These are phyloP conservation scores for Chaetoceros tenuissimus DNA, from an alignment of 108 stramenopile genomes.

Conservation along the genomic window DNA sequence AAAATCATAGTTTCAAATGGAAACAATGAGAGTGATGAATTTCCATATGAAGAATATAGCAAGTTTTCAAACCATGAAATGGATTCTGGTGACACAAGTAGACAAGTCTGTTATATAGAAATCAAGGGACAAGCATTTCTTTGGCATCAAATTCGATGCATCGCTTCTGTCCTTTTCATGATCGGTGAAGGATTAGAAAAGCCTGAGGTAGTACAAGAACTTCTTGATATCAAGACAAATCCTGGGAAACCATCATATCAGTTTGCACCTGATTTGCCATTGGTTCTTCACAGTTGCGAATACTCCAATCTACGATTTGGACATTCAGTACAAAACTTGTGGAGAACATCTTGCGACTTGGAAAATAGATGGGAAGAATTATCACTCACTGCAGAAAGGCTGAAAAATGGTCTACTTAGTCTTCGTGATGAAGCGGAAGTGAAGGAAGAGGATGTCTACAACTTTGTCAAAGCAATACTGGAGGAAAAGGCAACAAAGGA, in stretches of 20 bases:
- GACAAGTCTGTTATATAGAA: slow-evolving; percentile 66
- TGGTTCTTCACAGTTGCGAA: slow-evolving; percentile 88
- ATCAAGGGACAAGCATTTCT: slow-evolving; percentile 93
- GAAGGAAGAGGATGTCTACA: slow-evolving; percentile 30
- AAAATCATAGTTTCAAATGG: slow-evolving; percentile 37
- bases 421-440: slow-evolving; percentile 32
- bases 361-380: slow-evolving; percentile 72
- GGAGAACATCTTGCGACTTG: slow-evolving; percentile 51
- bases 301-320: slow-evolving; percentile 63
- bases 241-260: slow-evolving; percentile 92
- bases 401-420: slow-evolving; percentile 50
- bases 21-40: slow-evolving; percentile 10
- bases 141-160: slow-evolving; percentile 98
- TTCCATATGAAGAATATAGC: slow-evolving; percentile 3
- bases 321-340: slow-evolving; percentile 63
- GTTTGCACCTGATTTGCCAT: slow-evolving; percentile 81
- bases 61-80: slow-evolving; percentile 3
- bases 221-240: slow-evolving; percentile 75
- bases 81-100: not conserved
- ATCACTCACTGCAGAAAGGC: slow-evolving; percentile 50
- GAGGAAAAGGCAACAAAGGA: slow-evolving; percentile 41
- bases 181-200: slow-evolving; percentile 84
- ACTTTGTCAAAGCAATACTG: slow-evolving; percentile 36
- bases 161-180: slow-evolving; percentile 86
- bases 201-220: slow-evolving; percentile 58